Base-by-base conservation (phyloP, 1,139 yeast genomes). In the Meyerozyma elateridarum region DNA sequence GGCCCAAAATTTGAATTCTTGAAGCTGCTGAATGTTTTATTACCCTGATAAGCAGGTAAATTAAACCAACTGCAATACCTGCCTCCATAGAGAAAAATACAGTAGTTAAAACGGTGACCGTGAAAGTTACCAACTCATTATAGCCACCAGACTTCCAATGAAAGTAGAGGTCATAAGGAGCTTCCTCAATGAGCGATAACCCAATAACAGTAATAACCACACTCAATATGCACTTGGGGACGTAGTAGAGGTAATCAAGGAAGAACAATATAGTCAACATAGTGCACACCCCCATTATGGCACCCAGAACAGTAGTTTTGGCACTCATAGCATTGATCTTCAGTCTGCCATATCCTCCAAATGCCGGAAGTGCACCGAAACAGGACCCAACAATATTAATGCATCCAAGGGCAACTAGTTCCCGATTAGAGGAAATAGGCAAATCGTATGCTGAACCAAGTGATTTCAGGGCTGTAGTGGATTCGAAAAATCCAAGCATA, bases 331-430 rank as follows among this genome's bases (percentile, higher is more conserved):
- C 85, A 57, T 91, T 91, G 37, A 91, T 79, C 49, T 85, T 89
- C 22, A 94, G 81, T 51, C 98, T 72, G 1, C 96, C 97, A 51
- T 91, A 91, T 0, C 98, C 97, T 2, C 98, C 98, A 66, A 89
- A 89, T 1, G 95, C 79, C 0, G 98, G 97, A 9, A 91, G 62
- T 0, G 91, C 85, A 3, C 95, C 91, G 45, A 85, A 77, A 14
- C 76, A 39, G 2, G 87, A 73, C 1, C 82, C 80, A 4, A 72
- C 60, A 2, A 88, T 42, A 48, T 89, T 91, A 31, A 84, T 76
- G 14, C 74, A 59, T 0, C 98, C 98, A 29, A 91, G 63, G 0
- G 96, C 96, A 6, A 83, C 82, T 33, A 83, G 58, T 47, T 83
- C 93, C 42, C 89, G 65, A 47, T 83, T 82, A 1, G 89, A 76